Percentiles rank a stretch among this genome's conserved stretches.
These are phyloP conservation scores for Tuber aestivum DNA, from an alignment of 495 filamentous ascomycete genomes.

Conservation along the genomic window DNA sequence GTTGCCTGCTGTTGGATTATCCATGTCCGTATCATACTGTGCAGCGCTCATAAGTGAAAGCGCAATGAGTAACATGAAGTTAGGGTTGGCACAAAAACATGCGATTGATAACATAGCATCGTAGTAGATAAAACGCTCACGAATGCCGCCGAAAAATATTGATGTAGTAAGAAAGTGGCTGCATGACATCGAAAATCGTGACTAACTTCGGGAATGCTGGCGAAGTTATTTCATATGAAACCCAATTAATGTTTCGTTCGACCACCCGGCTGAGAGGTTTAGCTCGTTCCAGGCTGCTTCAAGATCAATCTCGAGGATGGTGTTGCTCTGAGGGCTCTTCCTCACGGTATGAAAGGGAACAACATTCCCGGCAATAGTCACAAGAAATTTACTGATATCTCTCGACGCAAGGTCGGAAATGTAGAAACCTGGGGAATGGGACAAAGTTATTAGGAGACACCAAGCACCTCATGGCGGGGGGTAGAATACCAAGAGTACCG, in stretches of 20 bases:
- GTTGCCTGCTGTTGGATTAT: too few species aligned
- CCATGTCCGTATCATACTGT: too few species aligned
- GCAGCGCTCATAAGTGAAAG: too few species aligned
- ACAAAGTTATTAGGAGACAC: constrained; percentile 9
- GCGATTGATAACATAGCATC: background rate
- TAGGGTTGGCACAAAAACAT: background rate
- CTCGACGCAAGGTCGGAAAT: constrained; percentile 60
- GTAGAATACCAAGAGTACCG: constrained; percentile 63
- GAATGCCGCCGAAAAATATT: background rate
- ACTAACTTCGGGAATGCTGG: background rate
- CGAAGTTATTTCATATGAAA: constrained; percentile 43
- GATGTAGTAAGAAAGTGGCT: background rate
- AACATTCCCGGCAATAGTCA: constrained; percentile 63
- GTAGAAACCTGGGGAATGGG: constrained; percentile 53
- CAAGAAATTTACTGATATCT: constrained; percentile 63
- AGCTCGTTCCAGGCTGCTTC: constrained; percentile 72
- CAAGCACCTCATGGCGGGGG: background rate
- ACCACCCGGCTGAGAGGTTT: constrained; percentile 66
- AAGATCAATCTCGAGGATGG: constrained; percentile 71
- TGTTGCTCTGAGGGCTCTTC: constrained; percentile 51
- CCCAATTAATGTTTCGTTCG: constrained; percentile 73
- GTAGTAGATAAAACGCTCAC: background rate
- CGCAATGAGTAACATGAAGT: background rate
- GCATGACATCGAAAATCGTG: background rate
- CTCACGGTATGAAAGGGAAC: constrained; percentile 62